Base-by-base conservation (phyloP, 2,329 filamentous ascomycete species). In the Aureobasidium vineae region DNA sequence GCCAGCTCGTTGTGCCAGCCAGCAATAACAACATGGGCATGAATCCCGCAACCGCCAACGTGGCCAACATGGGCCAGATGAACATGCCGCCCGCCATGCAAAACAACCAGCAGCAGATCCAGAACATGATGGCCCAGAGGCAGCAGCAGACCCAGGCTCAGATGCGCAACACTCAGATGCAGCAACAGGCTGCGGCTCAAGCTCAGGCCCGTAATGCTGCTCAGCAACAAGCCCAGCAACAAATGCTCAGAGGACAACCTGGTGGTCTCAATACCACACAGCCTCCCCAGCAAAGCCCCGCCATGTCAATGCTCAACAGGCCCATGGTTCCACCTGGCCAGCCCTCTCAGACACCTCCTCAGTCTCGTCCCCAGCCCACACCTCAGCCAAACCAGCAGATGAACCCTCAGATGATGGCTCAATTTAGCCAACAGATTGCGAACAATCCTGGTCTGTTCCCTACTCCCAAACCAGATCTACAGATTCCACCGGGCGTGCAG, bases 1-100 rank as follows among this genome's bases (percentile, higher is more conserved):
- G 86, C 10, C 84, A 86, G 69, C 77, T 84, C 49, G 86, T 88
- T n/a, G 86, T 88, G 3, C 86, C 86, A 11, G 86, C 85, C 7
- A 88, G 85, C 74, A 85, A 83, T 71, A 84, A 84, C 63, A 69
- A 70, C 63, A 50, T 67, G 49, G 43, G 36, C 19, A 63, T 66
- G 41, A 45, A 68, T 69, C 67, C 66, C 65, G 69, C 52, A 64
- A 60, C 38, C 66, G 59, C 31, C 45, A 70, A 68, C 66, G 72
- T 65, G 63, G 21, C 57, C 40, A 65, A 61, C 54, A 69, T 67
- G 60, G 56, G 56, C 23, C 67, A 69, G 21, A 69, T 72, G 67
- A 69, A 69, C 41, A 77, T 78, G 61, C 69, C 23, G 73, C 75
- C 19, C 80, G 82, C 67, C 79, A 81, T 79, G 65, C 75, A 78